Base-by-base conservation (phyloP, 2,329 filamentous ascomycete genomes). In the Talaromyces sp. region DNA sequence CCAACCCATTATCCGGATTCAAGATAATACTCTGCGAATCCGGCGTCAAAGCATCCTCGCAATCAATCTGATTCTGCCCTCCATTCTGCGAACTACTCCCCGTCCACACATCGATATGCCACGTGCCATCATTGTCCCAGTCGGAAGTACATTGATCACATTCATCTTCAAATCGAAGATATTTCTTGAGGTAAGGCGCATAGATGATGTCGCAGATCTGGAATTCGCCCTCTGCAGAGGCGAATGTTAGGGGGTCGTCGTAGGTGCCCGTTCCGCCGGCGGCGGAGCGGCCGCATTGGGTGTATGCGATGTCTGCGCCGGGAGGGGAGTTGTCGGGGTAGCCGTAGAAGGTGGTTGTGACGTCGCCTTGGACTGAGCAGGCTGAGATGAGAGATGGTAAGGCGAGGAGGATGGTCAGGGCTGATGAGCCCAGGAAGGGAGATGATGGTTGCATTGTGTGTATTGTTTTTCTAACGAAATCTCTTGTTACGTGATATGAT, bases 241-340 rank as follows among this genome's bases (percentile, higher is more conserved):
- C 79, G 57, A 81, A 78, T 1, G 79, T 80, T 28, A 80, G 64
- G 1, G 78, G 79, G 68, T 81, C 73, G 54, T 64, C 64, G 66
- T 72, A 79, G n/a, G 77, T 79, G 31, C 79, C 79, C 0, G 68
- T 73, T 16, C 80, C 79, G 9, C 78, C 78, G 14, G 79, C 77
- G 64, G 66, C 69, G 48, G 69, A 68, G 25, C 75, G 71, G 7
- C 71, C 70, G 64, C 77, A 79, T 63, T 76, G 57, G 0, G 62
- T 67, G 66, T 73, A 75, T 1, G 77, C 74, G 28, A 73, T 77
- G 16, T 58, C 69, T 4, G 72, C 65, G 3, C 75, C 76, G 0
- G 76, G 70, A 0, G 76, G 75, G 40, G 71, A 70, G 61, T 79
- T 79, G 67, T 79, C 75, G 3, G 77, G 75, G 62, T 69, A 73